These are phyloP conservation scores for Zostera marina DNA, from an alignment of 116 monocot species.

Conservation along the genomic window DNA sequence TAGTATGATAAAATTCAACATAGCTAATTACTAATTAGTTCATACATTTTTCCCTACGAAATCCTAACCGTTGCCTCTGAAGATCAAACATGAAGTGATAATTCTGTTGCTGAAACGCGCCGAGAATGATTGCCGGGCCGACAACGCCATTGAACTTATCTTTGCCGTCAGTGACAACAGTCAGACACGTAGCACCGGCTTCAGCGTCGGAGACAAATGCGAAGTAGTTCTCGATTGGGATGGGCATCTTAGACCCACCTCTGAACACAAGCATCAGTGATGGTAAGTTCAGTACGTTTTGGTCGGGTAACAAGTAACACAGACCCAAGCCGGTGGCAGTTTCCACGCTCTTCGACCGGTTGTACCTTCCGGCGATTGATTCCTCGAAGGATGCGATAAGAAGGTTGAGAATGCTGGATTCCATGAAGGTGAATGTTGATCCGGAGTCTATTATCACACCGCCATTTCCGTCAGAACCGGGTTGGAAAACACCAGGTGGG, in stretches of 20 bases:
- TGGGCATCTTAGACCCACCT: conserved; percentile 42
- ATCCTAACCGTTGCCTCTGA: conserved; percentile 46
- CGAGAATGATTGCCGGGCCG: conserved; percentile 60
- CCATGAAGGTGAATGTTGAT: conserved; percentile 74
- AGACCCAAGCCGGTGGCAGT: conserved; percentile 35
- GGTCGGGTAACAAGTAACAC: conserved; percentile 32
- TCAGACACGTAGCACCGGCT: conserved; percentile 29
- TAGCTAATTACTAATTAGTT: not conserved
- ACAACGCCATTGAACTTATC: conserved; percentile 10
- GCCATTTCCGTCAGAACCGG: conserved; percentile 24
- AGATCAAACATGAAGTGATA: conserved; percentile 64
- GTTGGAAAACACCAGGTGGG: conserved; percentile 10
- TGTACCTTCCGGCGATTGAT: conserved; percentile 20
- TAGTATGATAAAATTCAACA: no score
- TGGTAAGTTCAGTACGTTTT: conserved; percentile 18
- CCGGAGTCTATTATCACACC: conserved; percentile 71
- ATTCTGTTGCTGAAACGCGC: conserved; percentile 95
- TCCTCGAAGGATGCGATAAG: conserved; percentile 21
- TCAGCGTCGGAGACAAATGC: conserved; percentile 16
- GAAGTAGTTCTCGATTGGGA: conserved; percentile 73
- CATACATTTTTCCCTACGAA: conserved; percentile 22
- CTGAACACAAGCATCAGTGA: conserved; percentile 37
- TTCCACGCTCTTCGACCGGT: conserved; percentile 36
- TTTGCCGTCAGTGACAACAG: conserved; percentile 29
- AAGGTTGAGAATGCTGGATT: conserved; percentile 21